phyloP scores from a whole-genome alignment of 352 stramenopile genomes.

The Phytophthora pisi region DNA sequence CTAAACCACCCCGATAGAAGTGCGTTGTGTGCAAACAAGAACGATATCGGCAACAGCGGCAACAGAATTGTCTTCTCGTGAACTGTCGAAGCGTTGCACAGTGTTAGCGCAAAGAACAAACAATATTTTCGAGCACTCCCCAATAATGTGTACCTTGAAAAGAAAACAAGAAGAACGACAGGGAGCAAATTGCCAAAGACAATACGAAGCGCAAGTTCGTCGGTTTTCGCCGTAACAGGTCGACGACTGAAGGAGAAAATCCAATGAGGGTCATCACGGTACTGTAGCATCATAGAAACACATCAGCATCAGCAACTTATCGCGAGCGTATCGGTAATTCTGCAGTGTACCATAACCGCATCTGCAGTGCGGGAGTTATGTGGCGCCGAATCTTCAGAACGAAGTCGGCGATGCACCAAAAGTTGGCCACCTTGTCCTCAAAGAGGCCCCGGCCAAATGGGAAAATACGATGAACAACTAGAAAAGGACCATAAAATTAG shows the following conservation, averaged over 20 bases:
- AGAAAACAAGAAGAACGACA: conserved; percentile 97
- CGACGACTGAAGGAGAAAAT: conserved; percentile 85
- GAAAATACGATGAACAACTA: conserved; percentile 94
- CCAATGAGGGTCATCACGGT: conserved; percentile 81
- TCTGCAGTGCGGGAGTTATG: conserved; percentile 58
- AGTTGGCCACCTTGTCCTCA: conserved; percentile 98
- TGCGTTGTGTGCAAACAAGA: conserved; percentile 73
- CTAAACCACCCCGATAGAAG: conserved; percentile 81
- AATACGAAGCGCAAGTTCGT: conserved; percentile 82
- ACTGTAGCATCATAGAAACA: conserved; percentile 34
- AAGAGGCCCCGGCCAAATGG: conserved; percentile 96
- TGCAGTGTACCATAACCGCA: conserved; percentile 68
- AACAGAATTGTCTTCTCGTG: conserved; percentile 98
- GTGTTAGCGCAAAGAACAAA: conserved; percentile 3
- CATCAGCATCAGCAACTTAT: neutral
- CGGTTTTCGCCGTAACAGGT: conserved; percentile 69
- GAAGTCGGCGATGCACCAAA: conserved; percentile 94
- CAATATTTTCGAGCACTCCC: neutral
- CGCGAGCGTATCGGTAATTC: neutral
- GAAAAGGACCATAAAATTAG: conserved; percentile 5
- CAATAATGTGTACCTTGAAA: conserved; percentile 84
- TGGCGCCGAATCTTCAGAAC: conserved; percentile 71
- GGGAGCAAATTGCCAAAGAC: conserved; percentile 82
- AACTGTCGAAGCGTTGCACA: conserved; percentile 56
- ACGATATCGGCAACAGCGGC: conserved; percentile 89